A percentile compares a stretch with the other conserved stretches of the same genome.
Evolutionary conservation across 1,139 yeast species (phyloP).

Genomic region (Pichia sp.): DNA sequence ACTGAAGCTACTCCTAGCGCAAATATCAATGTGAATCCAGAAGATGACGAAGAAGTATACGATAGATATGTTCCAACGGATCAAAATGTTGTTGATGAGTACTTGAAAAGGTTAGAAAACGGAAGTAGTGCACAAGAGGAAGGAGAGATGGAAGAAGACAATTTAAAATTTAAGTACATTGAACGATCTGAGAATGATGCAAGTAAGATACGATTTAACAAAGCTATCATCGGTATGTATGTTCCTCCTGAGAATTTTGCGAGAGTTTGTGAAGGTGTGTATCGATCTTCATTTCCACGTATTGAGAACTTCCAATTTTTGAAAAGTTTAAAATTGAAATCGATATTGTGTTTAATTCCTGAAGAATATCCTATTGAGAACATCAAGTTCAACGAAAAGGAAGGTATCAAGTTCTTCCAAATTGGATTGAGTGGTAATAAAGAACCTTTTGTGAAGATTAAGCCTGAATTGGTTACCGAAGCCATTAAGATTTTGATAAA

Average conservation of each 20-base stretch:
- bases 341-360: slow-evolving; percentile 82
- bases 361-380: slow-evolving; percentile 89
- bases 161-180: slow-evolving; percentile 5
- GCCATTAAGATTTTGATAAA: slow-evolving; percentile 80
- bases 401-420: slow-evolving; percentile 72
- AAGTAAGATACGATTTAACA: slow-evolving; percentile 12
- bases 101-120: slow-evolving; percentile 10
- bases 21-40: not conserved
- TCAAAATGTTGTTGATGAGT: slow-evolving; percentile 20
- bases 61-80: slow-evolving; percentile 32
- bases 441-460: slow-evolving; percentile 88
- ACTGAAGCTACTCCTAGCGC: not conserved
- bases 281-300: slow-evolving; percentile 88
- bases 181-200: slow-evolving; percentile 8
- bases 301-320: slow-evolving; percentile 76
- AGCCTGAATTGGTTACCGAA: slow-evolving; percentile 71
- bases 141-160: not conserved
- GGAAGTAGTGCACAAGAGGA: not conserved
- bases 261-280: slow-evolving; percentile 75
- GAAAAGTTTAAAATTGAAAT: slow-evolving; percentile 55
- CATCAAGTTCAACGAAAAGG: slow-evolving; percentile 53
- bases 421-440: slow-evolving; percentile 95
- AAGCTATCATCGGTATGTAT: slow-evolving; percentile 16
- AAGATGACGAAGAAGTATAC: slow-evolving; percentile 28
- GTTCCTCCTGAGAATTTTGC: slow-evolving; percentile 93